Conservation (phyloP, 768 basidiomycete species). For the Clavaria fumosa region DNA sequence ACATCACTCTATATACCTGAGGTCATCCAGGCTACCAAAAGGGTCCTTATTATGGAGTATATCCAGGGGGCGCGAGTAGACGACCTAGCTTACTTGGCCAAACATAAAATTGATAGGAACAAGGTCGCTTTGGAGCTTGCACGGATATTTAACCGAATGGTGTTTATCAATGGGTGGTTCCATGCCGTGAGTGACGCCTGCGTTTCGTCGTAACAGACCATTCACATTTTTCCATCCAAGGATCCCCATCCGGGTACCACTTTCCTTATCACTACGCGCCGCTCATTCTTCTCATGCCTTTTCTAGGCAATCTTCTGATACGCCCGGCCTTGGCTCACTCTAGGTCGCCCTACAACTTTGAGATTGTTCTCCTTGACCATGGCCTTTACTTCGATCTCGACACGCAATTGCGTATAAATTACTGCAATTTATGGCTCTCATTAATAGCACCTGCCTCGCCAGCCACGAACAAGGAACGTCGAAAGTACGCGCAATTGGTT, state of each 20-base stretch:
- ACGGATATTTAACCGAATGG: constrained; percentile 88
- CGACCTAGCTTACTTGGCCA: constrained; percentile 68
- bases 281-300: not conserved
- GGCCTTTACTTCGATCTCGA: constrained; percentile 90
- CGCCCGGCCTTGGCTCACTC: constrained; percentile 49
- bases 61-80: constrained; percentile 83
- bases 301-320: constrained; percentile 76
- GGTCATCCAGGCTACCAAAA: constrained; percentile 64
- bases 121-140: constrained; percentile 84
- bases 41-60: constrained; percentile 91
- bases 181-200: constrained; percentile 43
- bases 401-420: constrained; percentile 62
- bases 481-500: constrained; percentile 79
- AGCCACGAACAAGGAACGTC: constrained; percentile 46
- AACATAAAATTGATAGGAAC: constrained; percentile 80
- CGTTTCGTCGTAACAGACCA: no score
- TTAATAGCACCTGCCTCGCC: constrained; percentile 64
- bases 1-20: constrained; percentile 82
- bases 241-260: constrained; percentile 72
- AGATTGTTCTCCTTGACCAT: constrained; percentile 89
- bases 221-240: constrained; percentile 19
- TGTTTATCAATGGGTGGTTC: constrained; percentile 88
- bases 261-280: not conserved
- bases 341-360: constrained; percentile 84
- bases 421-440: constrained; percentile 81